Conservation (phyloP, 371 early-diverging fungal genomes). For the Rhizopus stolonifer region DNA sequence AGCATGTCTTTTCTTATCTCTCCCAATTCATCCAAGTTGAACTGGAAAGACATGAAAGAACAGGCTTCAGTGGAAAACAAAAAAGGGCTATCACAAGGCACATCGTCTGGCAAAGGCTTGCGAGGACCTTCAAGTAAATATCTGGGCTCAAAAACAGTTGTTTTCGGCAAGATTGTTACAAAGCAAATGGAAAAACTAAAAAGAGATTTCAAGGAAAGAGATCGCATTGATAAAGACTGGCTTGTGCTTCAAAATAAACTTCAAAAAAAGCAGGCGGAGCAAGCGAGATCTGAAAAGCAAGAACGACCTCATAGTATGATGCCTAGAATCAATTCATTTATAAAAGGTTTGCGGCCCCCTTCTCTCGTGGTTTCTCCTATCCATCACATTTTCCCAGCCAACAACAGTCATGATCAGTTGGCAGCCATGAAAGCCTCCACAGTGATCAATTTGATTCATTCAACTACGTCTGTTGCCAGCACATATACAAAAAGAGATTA, state of each 20-base stretch:
- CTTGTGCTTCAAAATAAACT: constrained; percentile 63
- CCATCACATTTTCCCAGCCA: constrained; percentile 14
- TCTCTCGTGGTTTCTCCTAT: constrained; percentile 14
- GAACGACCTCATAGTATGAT: constrained; percentile 29
- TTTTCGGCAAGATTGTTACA: constrained; percentile 59
- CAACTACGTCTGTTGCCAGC: constrained; percentile 70
- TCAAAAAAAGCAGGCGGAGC: constrained; percentile 72
- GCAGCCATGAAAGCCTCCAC: constrained; percentile 59
- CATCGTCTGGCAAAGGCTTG: constrained; percentile 19
- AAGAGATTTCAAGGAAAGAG: constrained; percentile 71
- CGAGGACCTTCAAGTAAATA: constrained; percentile 23
- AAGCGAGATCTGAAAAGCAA: constrained; percentile 67
- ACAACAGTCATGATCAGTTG: constrained; percentile 1
- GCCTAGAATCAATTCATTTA: constrained; percentile 41
- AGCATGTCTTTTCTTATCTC: constrained; percentile 26
- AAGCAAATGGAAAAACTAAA: constrained; percentile 71
- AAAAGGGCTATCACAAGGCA: constrained; percentile 17
- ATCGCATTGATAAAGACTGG: constrained; percentile 69
- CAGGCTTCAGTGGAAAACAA: constrained; percentile 39
- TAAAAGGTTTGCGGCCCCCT: constrained; percentile 30
- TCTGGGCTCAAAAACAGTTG: constrained; percentile 8
- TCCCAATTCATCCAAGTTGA: constrained; percentile 21
- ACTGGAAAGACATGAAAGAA: constrained; percentile 42
- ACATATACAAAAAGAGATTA: constrained; percentile 70
- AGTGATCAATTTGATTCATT: constrained; percentile 80